Evolutionary conservation across 164 flowering plant genomes (phyloP), one percentile per base, ranked within the genome.

Genomic region (Magnolia sinica): DNA sequence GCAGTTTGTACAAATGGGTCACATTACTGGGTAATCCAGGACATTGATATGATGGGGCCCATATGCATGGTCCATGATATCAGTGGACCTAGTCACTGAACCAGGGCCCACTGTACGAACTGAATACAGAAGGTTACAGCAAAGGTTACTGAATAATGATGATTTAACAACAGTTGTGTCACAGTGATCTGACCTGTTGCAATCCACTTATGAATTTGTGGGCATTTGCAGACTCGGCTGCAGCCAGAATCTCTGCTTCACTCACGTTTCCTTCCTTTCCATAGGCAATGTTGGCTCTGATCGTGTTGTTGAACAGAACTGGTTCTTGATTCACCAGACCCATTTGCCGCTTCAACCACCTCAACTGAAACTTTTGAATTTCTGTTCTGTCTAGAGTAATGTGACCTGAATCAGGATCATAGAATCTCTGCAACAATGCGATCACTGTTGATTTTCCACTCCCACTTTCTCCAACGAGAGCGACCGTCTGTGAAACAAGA

Each of bases 281-380:
- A 74, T 87, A 85, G 23, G 86, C 90, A 77, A 87, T 86, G 77
- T 86, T 87, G 79, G 86, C 86, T 69, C 86, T 76, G 50, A 86
- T 81, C 20, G 86, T 84, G 74, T 86, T 85, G 45, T 82, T 86
- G 76, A 87, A 87, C 31, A 87, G 63, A 1, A 80, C 78, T 16
- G 90, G 90, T 71, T 87, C 88, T 74, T 86, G 90, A 71, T 86
- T 79, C 64, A 87, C 90, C 63, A 85, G 74, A 63, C 87, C 87
- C 87, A 86, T 86, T 68, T 86, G 88, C 74, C 77, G 85, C 73
- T 88, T 81, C 64, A 87, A 65, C 89, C 89, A 87, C 76, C 73
- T 83, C 67, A 87, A 64, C 61, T 83, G 81, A 9, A 87, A 73
- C 67, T 77, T 80, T 19, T 75, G 77, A 64, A 84, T 85, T 37